phyloP scores from a whole-genome alignment of 352 stramenopile species.

The Globisporangium polare region DNA sequence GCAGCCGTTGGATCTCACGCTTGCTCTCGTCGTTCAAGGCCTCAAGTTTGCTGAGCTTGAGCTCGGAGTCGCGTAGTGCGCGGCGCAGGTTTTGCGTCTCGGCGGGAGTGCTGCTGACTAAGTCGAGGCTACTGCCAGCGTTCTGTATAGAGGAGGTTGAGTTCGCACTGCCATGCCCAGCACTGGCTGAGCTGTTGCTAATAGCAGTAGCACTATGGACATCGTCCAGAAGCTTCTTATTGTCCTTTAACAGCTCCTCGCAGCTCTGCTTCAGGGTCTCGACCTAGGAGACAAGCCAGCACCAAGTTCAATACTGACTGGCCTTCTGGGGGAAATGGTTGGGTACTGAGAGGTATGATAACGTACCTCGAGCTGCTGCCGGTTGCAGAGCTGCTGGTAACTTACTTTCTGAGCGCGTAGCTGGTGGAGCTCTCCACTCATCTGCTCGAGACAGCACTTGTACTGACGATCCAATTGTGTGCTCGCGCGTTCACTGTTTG shows the following conservation, averaged over 20 bases:
- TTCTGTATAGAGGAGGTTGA: background rate
- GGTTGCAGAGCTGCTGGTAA: background rate
- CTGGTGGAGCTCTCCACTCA: conserved; percentile 22
- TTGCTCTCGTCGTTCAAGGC: conserved; percentile 37
- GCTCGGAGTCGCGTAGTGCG: conserved; percentile 50
- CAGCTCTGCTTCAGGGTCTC: conserved; percentile 22
- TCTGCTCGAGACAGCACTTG: conserved; percentile 27
- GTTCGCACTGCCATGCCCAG: background rate
- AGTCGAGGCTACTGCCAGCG: background rate
- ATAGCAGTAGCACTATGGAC: background rate
- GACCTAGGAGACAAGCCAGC: background rate
- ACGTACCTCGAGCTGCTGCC: conserved; percentile 14
- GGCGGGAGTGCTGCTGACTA: conserved; percentile 16
- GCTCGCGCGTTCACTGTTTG: conserved; percentile 26
- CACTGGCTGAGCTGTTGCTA: background rate
- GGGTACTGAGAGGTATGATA: background rate
- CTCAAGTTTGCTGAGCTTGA: conserved; percentile 39
- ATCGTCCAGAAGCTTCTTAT: conserved; percentile 25
- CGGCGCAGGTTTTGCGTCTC: conserved; percentile 52
- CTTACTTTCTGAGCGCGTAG: conserved; percentile 14
- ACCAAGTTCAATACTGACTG: background rate
- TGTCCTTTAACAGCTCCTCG: conserved; percentile 20
- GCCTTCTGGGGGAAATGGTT: background rate
- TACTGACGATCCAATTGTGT: conserved; percentile 28
- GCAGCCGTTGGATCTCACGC: conserved; percentile 35